Conservation (phyloP, 2,329 filamentous ascomycete species). For the Venturia effusa region DNA sequence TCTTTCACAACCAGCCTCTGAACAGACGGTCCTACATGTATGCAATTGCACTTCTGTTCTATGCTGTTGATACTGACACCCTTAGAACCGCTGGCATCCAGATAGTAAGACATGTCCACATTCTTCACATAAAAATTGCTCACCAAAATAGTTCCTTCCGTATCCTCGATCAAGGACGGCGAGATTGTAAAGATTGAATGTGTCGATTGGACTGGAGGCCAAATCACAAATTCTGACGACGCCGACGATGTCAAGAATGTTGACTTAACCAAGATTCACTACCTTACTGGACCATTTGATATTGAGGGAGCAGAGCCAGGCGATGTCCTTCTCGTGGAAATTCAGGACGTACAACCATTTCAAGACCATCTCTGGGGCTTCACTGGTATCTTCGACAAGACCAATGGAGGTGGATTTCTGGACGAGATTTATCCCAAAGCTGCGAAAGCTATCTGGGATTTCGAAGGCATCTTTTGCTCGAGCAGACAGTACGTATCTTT, state of each 20-base stretch:
- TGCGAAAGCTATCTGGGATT: slow-evolving; percentile 65
- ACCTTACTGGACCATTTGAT: slow-evolving; percentile 81
- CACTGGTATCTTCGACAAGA: slow-evolving; percentile 66
- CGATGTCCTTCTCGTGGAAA: slow-evolving; percentile 76
- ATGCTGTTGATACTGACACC: neutral
- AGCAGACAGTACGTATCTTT: slow-evolving; percentile 50
- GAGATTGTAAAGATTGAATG: slow-evolving; percentile 94
- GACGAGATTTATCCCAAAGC: slow-evolving; percentile 44
- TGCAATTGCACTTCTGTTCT: slow-evolving; percentile 19
- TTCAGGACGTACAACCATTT: slow-evolving; percentile 86
- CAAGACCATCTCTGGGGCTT: slow-evolving; percentile 84
- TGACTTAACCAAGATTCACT: slow-evolving; percentile 76
- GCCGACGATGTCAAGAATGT: slow-evolving; percentile 83
- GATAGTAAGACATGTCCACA: slow-evolving; percentile 50
- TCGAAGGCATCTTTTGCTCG: slow-evolving; percentile 69
- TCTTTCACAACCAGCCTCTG: slow-evolving; percentile 57
- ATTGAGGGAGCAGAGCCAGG: slow-evolving; percentile 76
- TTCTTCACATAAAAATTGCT: slow-evolving; percentile 6
- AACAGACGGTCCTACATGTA: slow-evolving; percentile 63
- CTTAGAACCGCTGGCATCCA: slow-evolving; percentile 83
- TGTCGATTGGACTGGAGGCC: slow-evolving; percentile 63
- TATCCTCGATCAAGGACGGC: slow-evolving; percentile 62
- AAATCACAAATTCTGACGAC: slow-evolving; percentile 79
- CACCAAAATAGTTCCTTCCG: slow-evolving; percentile 54
- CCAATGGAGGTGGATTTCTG: slow-evolving; percentile 80